These are phyloP conservation scores for Axilococcus clingmanii DNA, from an alignment of 139 green algal species.

Conservation along the genomic window DNA sequence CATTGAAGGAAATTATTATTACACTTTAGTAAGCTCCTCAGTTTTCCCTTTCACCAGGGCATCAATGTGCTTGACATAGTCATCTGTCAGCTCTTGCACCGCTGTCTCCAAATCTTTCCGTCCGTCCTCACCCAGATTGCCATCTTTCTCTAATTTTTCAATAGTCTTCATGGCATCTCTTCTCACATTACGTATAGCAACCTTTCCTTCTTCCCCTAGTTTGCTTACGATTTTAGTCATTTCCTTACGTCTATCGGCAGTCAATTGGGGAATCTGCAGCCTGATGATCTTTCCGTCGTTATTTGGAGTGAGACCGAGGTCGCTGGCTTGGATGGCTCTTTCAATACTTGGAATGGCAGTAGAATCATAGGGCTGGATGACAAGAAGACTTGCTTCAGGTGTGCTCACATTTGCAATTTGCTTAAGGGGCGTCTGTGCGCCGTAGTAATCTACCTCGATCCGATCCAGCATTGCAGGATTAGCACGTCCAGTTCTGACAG, in stretches of 20 bases:
- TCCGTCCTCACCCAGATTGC: slow-evolving; percentile 56
- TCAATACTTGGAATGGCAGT: slow-evolving; percentile 63
- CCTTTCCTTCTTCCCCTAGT: slow-evolving; percentile 91
- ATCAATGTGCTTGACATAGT: slow-evolving; percentile 80
- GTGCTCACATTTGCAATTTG: slow-evolving; percentile 70
- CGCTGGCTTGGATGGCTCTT: slow-evolving; percentile 57
- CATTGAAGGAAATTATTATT: not conserved
- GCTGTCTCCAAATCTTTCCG: slow-evolving; percentile 62
- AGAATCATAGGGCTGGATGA: slow-evolving; percentile 88
- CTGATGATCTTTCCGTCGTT: slow-evolving; percentile 94
- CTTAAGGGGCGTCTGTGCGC: slow-evolving; percentile 68
- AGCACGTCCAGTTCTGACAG: slow-evolving; percentile 84
- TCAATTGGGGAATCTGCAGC: slow-evolving; percentile 83
- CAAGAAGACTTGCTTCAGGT: slow-evolving; percentile 71
- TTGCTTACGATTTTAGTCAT: slow-evolving; percentile 75
- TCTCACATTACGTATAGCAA: slow-evolving; percentile 80
- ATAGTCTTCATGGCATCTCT: slow-evolving; percentile 81
- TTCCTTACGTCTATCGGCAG: slow-evolving; percentile 86
- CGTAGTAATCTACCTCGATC: slow-evolving; percentile 91
- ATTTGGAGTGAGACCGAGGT: slow-evolving; percentile 87
- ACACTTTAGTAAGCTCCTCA: slow-evolving; percentile 84
- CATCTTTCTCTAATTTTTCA: slow-evolving; percentile 57
- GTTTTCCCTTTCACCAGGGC: slow-evolving; percentile 69
- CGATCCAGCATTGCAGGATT: slow-evolving; percentile 84
- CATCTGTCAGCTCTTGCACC: slow-evolving; percentile 76